A percentile compares a stretch with the other conserved stretches of the same genome.
Conservation (phyloP, 179 eudicot genomes). For the Drosera spatulata region DNA sequence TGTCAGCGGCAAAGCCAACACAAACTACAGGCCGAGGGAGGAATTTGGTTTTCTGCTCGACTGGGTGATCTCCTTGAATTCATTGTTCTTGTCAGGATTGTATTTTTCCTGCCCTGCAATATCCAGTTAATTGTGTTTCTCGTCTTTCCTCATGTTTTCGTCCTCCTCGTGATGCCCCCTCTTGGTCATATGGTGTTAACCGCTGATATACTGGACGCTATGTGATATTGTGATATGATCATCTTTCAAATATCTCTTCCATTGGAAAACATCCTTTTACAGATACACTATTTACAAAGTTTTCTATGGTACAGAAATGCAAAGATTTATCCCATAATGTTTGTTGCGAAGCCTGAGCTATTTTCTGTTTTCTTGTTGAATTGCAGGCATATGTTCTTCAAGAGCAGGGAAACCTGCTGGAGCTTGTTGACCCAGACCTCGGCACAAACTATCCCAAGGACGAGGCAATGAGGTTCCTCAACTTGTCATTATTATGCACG, state of each 20-base stretch:
- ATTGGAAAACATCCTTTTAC: no score
- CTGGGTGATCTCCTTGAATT: constrained; percentile 25
- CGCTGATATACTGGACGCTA: no score
- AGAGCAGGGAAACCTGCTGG: constrained; percentile 6
- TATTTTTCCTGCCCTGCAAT: background rate
- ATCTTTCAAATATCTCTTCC: no score
- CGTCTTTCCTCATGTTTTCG: background rate
- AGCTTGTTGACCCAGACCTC: constrained; percentile 16
- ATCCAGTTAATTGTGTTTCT: no score
- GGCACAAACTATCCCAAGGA: constrained; percentile 13
- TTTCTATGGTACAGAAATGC: no score
- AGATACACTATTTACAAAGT: no score
- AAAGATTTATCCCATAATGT: no score
- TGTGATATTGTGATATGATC: no score
- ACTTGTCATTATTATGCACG: constrained; percentile 27
- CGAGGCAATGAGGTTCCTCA: constrained; percentile 23
- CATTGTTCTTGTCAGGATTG: background rate
- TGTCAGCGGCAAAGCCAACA: constrained; percentile 26
- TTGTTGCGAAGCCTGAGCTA: no score
- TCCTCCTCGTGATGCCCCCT: background rate
- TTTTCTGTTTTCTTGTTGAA: no score
- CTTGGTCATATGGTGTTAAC: background rate
- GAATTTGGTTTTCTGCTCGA: constrained; percentile 33
- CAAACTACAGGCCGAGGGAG: constrained; percentile 25
- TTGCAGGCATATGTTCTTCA: constrained; percentile 19